phyloP scores from a whole-genome alignment of 208 protist genomes.

The Acanthamoeba healyi region DNA sequence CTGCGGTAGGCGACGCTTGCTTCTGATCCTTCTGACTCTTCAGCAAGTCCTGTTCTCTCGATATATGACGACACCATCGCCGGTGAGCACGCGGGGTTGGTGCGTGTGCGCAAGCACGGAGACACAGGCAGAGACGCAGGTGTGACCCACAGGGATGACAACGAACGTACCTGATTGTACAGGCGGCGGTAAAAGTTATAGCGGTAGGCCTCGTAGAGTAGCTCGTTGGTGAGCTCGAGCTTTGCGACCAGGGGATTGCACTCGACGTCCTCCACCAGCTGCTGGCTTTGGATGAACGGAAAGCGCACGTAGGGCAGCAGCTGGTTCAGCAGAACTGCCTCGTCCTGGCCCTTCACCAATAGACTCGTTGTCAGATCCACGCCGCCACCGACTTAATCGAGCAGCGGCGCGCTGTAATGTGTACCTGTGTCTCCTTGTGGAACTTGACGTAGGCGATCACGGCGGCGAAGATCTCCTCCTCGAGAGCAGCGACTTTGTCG shows the following conservation, averaged over 20 bases:
- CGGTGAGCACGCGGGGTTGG: not conserved
- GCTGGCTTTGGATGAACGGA: not conserved
- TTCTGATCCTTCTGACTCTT: too few species aligned
- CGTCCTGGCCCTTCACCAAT: not conserved
- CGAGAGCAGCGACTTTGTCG: not conserved
- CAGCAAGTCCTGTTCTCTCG: too few species aligned
- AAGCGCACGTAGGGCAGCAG: slow-evolving; percentile 31
- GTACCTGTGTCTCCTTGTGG: not conserved
- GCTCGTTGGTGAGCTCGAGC: not conserved
- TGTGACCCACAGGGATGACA: too few species aligned
- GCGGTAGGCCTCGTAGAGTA: slow-evolving; percentile 25
- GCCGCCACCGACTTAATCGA: not conserved
- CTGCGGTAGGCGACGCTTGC: too few species aligned
- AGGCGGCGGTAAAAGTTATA: slow-evolving; percentile 6
- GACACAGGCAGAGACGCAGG: not conserved
- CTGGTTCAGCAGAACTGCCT: not conserved
- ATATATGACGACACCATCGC: too few species aligned
- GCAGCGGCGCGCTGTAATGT: not conserved
- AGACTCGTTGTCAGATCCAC: not conserved
- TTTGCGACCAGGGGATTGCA: not conserved
- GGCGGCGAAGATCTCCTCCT: not conserved
- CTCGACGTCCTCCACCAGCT: not conserved
- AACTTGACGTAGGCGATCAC: not conserved
- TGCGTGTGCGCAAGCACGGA: not conserved
- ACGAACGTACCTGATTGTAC: not conserved